Conservation (phyloP, 2,329 filamentous ascomycete species). For the Fusarium sp. region DNA sequence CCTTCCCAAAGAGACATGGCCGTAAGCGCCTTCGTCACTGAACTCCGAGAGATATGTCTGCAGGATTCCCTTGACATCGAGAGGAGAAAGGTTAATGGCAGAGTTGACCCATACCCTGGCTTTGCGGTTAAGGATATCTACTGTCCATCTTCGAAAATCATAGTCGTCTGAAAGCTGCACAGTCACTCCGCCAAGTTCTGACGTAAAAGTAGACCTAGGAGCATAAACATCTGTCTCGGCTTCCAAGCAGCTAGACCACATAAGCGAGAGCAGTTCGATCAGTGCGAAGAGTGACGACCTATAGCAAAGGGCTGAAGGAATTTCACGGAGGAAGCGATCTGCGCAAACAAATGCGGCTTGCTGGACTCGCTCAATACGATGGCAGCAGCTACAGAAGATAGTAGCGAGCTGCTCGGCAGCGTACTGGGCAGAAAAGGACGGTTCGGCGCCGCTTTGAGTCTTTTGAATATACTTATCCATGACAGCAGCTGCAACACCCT, state of each 20-base stretch:
- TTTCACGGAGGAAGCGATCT: conserved; percentile 82
- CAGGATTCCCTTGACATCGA: conserved; percentile 93
- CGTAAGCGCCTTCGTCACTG: conserved; percentile 89
- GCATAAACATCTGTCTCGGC: conserved; percentile 94
- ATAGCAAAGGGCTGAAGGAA: conserved; percentile 91
- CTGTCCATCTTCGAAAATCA: conserved; percentile 78
- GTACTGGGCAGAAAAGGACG: conserved; percentile 88
- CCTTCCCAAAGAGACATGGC: conserved; percentile 88
- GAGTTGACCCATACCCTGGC: conserved; percentile 83
- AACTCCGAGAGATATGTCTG: conserved; percentile 97
- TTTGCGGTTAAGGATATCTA: conserved; percentile 79
- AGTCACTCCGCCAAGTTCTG: conserved; percentile 77
- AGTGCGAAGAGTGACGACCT: conserved; percentile 91
- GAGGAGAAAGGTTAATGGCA: conserved; percentile 84
- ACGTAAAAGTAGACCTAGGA: conserved; percentile 83
- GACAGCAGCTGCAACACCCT: conserved; percentile 71
- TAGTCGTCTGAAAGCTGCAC: conserved; percentile 96
- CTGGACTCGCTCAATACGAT: conserved; percentile 91
- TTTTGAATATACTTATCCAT: conserved; percentile 82
- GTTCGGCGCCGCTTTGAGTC: conserved; percentile 74
- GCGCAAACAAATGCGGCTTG: conserved; percentile 85
- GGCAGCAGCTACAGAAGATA: conserved; percentile 90
- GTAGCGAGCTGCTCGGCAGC: conserved; percentile 87
- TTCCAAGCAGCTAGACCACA: conserved; percentile 96
- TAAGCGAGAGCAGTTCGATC: conserved; percentile 87